Percentiles rank a stretch among this genome's conserved stretches.
phyloP scores from a whole-genome alignment of 129 eudicot species.

The Escallonia rubra region DNA sequence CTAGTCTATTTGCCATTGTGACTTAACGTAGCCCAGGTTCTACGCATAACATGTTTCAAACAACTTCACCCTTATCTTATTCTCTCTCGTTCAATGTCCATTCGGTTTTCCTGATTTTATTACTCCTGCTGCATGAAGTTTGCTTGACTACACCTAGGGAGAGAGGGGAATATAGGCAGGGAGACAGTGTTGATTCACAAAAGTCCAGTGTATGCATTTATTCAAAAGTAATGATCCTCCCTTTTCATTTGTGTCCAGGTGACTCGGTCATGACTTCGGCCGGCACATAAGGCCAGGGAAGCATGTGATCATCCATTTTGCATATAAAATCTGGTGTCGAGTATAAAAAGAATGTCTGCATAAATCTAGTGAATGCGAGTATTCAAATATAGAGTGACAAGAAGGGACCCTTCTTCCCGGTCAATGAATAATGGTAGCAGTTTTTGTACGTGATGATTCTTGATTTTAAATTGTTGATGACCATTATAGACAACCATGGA shows the following conservation, averaged over 20 bases:
- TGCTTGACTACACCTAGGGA: not conserved
- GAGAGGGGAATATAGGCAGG: not conserved
- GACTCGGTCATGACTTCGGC: slow-evolving; percentile 16
- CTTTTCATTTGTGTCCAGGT: not conserved
- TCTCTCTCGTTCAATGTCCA: not conserved
- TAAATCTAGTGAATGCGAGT: not conserved
- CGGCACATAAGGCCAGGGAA: slow-evolving; percentile 6
- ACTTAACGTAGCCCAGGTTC: not conserved
- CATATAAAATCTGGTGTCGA: not conserved
- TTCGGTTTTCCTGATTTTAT: not conserved
- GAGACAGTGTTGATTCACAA: not conserved
- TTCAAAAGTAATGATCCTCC: not conserved
- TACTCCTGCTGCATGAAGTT: slow-evolving; percentile 12
- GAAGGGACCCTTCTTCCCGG: no score
- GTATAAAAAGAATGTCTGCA: not conserved
- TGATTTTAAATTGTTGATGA: not conserved
- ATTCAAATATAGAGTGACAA: no score
- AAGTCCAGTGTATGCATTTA: not conserved
- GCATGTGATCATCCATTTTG: not conserved
- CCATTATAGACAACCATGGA: not conserved
- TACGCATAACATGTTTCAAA: not conserved
- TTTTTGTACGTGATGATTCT: not conserved
- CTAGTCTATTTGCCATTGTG: slow-evolving; percentile 16
- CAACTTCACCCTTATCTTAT: not conserved
- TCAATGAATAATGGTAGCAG: no score